Base-by-base conservation (phyloP, 192 early-diverging fungal species). In the Oehlia diaphana region DNA sequence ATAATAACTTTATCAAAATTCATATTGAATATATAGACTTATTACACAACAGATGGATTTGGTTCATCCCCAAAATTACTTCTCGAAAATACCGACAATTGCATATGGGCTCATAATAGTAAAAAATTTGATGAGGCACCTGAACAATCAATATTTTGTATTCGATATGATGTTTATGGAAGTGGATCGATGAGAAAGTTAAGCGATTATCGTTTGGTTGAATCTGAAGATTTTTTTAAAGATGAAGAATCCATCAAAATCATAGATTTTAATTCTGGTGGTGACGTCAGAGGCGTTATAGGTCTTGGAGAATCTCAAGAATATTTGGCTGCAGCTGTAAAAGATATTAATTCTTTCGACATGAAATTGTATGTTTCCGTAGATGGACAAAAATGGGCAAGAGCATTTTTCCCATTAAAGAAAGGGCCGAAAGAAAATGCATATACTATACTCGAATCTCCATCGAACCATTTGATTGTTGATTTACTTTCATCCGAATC, bases 381-480 rank as follows among this genome's bases (percentile, higher is more conserved):
- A 63, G 85, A 86, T 78, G 82, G 83, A 7, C 72, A 79, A 8
- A 74, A 78, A 26, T 88, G 87, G 87, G 68, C 80, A 37, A 63
- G 82, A 33, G 84, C 87, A 23, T 66, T 84, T 9, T 86, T 93
- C 79, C 92, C 92, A 21, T 66, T 84, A 28, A 82, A 42, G 5
- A 42, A 85, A 23, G 81, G 80, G 10, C 69, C 83, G n/a, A 72
- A 93, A 65, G 88, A 92, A 80, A 86, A 93, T 77, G 91, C 93
- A 9, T 97, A 92, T 84, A 96, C 96, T 19, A 88, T 97, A 53
- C 87, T 97, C 26, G 95, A 97, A 80, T 96, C 96, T 7, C 88
- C 91, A 9, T 77, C 87, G 8, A 83, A 93, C 65, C 87, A 94
- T 21, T 84, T 98, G 53, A 81, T 94, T 35, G 90, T 98, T 10